phyloP scores from a whole-genome alignment of 805 yeast genomes.

The Kluyveromyces siamensis region DNA sequence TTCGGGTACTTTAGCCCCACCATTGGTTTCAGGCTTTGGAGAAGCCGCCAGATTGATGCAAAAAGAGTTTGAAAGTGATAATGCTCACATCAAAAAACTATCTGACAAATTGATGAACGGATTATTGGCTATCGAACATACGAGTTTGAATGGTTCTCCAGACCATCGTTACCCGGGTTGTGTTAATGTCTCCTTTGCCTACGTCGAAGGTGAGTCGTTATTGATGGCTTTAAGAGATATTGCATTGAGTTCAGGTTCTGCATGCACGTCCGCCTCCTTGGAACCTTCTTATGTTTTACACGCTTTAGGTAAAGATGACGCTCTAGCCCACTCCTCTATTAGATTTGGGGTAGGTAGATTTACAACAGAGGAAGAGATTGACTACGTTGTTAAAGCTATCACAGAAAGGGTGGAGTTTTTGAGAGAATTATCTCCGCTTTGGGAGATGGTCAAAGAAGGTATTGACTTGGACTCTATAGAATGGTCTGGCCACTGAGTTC shows the following conservation, averaged over 20 bases:
- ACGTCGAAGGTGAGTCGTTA: conserved; percentile 95
- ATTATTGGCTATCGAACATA: conserved; percentile 74
- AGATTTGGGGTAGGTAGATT: conserved; percentile 96
- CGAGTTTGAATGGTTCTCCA: conserved; percentile 81
- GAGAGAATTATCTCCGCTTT: conserved; percentile 86
- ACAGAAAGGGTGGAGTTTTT: conserved; percentile 82
- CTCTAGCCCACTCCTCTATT: conserved; percentile 95
- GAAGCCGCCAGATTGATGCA: conserved; percentile 87
- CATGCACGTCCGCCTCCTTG: conserved; percentile 96
- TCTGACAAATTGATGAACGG: conserved; percentile 67
- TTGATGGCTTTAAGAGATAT: conserved; percentile 96
- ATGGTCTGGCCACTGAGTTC: conserved; percentile 86
- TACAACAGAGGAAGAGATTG: conserved; percentile 93
- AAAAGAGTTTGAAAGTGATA: conserved; percentile 67
- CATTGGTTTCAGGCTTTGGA: conserved; percentile 90
- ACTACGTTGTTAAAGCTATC: conserved; percentile 85
- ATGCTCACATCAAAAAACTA: conserved; percentile 56
- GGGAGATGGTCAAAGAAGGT: conserved; percentile 99
- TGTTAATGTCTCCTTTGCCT: conserved; percentile 93
- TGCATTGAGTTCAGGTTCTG: conserved; percentile 93
- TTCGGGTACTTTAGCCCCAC: conserved; percentile 97
- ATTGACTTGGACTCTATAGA: conserved; percentile 88
- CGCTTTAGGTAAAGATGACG: conserved; percentile 96
- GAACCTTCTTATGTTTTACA: conserved; percentile 96
- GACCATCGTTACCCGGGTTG: conserved; percentile 80